Evolutionary conservation across 1,284 basidiomycete species (phyloP).

Genomic region (Chiua sp.): DNA sequence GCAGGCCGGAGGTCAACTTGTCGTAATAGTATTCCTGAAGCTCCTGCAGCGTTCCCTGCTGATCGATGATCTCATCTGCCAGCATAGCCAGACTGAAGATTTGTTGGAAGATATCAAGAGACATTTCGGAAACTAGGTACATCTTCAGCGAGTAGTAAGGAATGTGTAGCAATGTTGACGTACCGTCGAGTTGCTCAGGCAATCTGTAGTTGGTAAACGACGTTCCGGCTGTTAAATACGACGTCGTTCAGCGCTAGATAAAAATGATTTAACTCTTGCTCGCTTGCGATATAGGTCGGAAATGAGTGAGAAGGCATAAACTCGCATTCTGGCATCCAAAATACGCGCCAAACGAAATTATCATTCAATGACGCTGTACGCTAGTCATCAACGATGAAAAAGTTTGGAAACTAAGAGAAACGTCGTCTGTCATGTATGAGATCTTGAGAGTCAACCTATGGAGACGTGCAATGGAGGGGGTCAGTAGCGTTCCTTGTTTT

Average conservation of each 20-base stretch:
- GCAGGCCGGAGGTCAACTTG: not conserved
- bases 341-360: too few species aligned
- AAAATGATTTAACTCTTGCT: not conserved
- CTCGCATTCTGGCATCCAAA: not conserved
- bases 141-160: not conserved
- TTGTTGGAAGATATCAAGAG: conserved; percentile 28
- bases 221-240: not conserved
- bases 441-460: too few species aligned
- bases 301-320: not conserved
- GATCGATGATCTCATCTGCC: not conserved
- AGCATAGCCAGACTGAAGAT: conserved; percentile 13
- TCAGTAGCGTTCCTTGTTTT: too few species aligned
- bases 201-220: not conserved
- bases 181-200: not conserved
- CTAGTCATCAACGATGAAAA: too few species aligned
- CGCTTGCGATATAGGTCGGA: not conserved
- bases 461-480: too few species aligned
- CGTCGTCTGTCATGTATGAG: too few species aligned
- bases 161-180: not conserved
- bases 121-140: conserved; percentile 11
- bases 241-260: not conserved
- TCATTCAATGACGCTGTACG: too few species aligned
- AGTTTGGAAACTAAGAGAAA: too few species aligned
- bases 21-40: conserved; percentile 6
- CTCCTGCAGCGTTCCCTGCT: not conserved